These are phyloP conservation scores for Phytophthora lateralis DNA, from an alignment of 352 stramenopile genomes.

Conservation along the genomic window DNA sequence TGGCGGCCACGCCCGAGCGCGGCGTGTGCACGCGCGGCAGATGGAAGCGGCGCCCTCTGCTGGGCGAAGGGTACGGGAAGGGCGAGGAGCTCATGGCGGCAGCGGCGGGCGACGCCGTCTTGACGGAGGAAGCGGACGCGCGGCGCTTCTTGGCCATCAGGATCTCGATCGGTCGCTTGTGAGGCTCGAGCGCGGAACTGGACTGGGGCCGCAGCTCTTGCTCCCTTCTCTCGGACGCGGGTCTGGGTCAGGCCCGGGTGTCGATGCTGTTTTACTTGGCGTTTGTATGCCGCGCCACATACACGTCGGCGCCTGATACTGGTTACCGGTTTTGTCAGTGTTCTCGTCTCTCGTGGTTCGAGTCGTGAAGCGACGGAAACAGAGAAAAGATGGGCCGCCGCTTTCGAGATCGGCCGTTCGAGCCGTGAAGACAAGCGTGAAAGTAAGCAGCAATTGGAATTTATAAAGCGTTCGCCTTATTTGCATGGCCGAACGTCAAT, in stretches of 20 bases:
- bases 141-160: constrained; percentile 41
- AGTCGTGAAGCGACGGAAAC: constrained; percentile 12
- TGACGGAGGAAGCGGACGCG: constrained; percentile 17
- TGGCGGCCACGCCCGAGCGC: constrained; percentile 37
- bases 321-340: constrained; percentile 19
- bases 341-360: too few relatives aligned
- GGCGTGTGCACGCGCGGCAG: constrained; percentile 23
- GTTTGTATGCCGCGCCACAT: constrained; percentile 33
- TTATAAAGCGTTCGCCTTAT: neutral
- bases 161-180: constrained; percentile 26
- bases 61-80: constrained; percentile 34
- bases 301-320: constrained; percentile 11
- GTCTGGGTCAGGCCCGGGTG: constrained; percentile 22
- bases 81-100: constrained; percentile 34
- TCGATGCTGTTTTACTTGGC: constrained; percentile 15
- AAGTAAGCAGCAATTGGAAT: neutral
- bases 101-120: constrained; percentile 24
- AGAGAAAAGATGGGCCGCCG: constrained; percentile 17
- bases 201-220: constrained; percentile 16
- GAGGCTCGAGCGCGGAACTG: constrained; percentile 19
- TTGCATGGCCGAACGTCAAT: neutral
- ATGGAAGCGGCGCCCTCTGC: constrained; percentile 18
- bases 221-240: constrained; percentile 22
- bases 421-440: neutral
- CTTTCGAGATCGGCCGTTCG: neutral